Evolutionary conservation across 2,329 filamentous ascomycete genomes (phyloP).

Genomic region (Aspergillus sp.): DNA sequence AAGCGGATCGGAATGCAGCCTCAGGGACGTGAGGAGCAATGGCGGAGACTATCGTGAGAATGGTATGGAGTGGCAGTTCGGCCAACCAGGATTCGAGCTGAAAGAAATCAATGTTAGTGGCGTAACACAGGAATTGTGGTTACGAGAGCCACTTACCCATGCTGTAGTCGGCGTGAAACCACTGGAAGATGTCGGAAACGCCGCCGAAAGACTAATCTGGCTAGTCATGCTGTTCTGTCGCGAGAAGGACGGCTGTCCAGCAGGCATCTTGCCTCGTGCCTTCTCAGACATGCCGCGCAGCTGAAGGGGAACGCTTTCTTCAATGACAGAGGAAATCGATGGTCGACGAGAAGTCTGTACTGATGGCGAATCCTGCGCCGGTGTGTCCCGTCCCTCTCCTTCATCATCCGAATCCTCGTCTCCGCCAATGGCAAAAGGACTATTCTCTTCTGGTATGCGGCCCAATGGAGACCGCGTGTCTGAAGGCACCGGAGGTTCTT

Average conservation of each 20-base stretch:
- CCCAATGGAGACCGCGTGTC: constrained; percentile 63
- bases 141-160: constrained; percentile 58
- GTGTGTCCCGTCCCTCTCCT: constrained; percentile 62
- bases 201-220: constrained; percentile 65
- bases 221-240: constrained; percentile 88
- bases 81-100: constrained; percentile 92
- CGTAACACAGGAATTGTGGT: not conserved
- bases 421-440: constrained; percentile 84
- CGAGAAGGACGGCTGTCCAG: constrained; percentile 77
- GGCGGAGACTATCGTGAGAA: constrained; percentile 71
- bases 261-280: constrained; percentile 92
- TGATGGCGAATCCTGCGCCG: constrained; percentile 59
- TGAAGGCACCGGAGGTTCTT: constrained; percentile 39
- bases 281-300: constrained; percentile 95
- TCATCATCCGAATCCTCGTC: constrained; percentile 68
- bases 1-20: constrained; percentile 45
- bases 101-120: constrained; percentile 18
- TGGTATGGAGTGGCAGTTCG: constrained; percentile 83
- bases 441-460: constrained; percentile 75
- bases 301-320: constrained; percentile 80
- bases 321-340: constrained; percentile 67
- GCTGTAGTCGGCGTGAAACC: constrained; percentile 75
- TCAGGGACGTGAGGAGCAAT: constrained; percentile 55
- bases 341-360: constrained; percentile 62
- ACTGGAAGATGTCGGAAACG: constrained; percentile 54